Conservation (phyloP, 179 eudicot genomes). For the Actinidia arguta region DNA sequence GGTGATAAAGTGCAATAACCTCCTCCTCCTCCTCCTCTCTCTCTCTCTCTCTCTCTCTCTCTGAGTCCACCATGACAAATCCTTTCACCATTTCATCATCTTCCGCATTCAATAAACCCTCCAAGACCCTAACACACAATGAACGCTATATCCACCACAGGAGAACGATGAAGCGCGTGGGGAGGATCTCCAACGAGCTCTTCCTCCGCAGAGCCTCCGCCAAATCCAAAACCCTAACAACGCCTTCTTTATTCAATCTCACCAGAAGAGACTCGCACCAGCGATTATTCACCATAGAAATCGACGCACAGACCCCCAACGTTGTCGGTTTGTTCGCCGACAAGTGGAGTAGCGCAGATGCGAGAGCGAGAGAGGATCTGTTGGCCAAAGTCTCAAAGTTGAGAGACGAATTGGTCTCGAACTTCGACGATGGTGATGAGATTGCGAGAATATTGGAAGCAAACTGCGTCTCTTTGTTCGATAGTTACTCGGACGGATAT, state of each 20-base stretch:
- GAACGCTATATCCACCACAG: not conserved
- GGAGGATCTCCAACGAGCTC: slow-evolving; percentile 26
- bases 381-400: slow-evolving; percentile 20
- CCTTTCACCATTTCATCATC: not conserved
- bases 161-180: slow-evolving; percentile 22
- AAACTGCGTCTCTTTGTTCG: slow-evolving; percentile 48
- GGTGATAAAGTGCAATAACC: too few relatives aligned
- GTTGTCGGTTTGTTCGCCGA: slow-evolving; percentile 15
- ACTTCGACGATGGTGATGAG: not conserved
- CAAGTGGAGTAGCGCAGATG: slow-evolving; percentile 24
- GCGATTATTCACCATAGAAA: not conserved
- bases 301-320: not conserved
- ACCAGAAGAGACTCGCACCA: not conserved
- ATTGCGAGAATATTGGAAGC: slow-evolving; percentile 42
- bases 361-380: slow-evolving; percentile 20
- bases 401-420: slow-evolving; percentile 24
- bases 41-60: slow-evolving; percentile 1
- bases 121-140: not conserved
- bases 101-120: not conserved
- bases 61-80: too few relatives aligned
- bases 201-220: slow-evolving; percentile 11
- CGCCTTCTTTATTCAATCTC: not conserved
- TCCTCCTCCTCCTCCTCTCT: not conserved
- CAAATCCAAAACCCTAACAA: not conserved
- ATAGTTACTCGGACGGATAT: slow-evolving; percentile 44